phyloP scores from a whole-genome alignment of 164 flowering plant species.

The Dillenia turbinata region DNA sequence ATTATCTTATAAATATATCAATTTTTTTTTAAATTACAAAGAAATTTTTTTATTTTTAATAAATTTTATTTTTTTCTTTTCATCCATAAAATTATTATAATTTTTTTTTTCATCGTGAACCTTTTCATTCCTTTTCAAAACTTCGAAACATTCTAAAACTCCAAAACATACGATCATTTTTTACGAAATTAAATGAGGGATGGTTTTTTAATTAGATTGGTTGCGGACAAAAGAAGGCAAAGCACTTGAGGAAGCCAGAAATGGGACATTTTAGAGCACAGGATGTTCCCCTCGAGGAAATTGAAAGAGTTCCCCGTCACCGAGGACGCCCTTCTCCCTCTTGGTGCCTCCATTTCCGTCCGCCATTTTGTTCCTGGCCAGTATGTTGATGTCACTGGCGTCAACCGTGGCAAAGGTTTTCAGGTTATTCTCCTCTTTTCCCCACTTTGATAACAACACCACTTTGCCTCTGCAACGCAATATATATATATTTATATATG shows the following conservation, averaged over 20 bases:
- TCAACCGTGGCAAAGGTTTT: slow-evolving; percentile 88
- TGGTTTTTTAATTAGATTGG: slow-evolving; percentile 73
- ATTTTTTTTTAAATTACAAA: too few relatives aligned
- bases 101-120: too few relatives aligned
- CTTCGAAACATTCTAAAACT: too few relatives aligned
- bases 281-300: slow-evolving; percentile 88
- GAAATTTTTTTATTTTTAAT: too few relatives aligned
- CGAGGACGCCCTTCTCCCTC: slow-evolving; percentile 94
- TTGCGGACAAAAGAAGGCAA: slow-evolving; percentile 88
- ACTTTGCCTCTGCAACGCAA: too few relatives aligned
- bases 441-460: neutral
- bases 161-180: too few relatives aligned
- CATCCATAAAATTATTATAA: too few relatives aligned
- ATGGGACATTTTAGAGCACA: slow-evolving; percentile 98
- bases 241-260: slow-evolving; percentile 90
- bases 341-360: slow-evolving; percentile 70
- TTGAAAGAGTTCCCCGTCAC: slow-evolving; percentile 91
- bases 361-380: slow-evolving; percentile 98
- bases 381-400: slow-evolving; percentile 86
- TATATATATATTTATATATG: too few relatives aligned
- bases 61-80: too few relatives aligned
- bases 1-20: too few relatives aligned
- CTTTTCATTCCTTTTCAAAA: too few relatives aligned
- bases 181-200: neutral
- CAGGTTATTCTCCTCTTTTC: slow-evolving; percentile 49